A percentile compares a stretch with the other conserved stretches of the same genome.
phyloP scores from a whole-genome alignment of 1,139 yeast species.

The Zygosaccharomyces sapae region DNA sequence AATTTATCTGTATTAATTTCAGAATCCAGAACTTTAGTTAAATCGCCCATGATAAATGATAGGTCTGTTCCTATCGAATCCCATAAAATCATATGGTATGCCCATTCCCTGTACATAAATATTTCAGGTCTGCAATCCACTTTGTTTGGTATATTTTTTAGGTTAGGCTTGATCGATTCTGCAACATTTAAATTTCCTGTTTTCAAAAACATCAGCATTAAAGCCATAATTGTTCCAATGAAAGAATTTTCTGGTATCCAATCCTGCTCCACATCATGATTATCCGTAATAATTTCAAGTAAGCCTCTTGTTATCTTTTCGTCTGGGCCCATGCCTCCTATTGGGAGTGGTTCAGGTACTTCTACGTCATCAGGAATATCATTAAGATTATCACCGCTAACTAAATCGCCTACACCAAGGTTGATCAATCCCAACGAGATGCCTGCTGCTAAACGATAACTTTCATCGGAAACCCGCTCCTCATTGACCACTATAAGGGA shows the following conservation, averaged over 20 bases:
- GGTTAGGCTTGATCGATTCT: constrained; percentile 16
- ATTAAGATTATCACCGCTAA: not conserved
- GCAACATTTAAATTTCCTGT: constrained; percentile 63
- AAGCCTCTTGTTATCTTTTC: constrained; percentile 66
- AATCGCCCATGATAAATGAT: constrained; percentile 52
- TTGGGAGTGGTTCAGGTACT: constrained; percentile 5
- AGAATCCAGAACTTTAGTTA: constrained; percentile 28
- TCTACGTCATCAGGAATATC: constrained; percentile 9
- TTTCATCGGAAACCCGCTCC: constrained; percentile 54
- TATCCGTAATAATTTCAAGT: constrained; percentile 54
- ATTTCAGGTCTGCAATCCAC: constrained; percentile 74
- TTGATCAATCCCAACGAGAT: constrained; percentile 84
- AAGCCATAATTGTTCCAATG: constrained; percentile 76
- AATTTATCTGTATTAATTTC: constrained; percentile 58
- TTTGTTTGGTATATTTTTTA: constrained; percentile 29
- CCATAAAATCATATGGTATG: constrained; percentile 78
- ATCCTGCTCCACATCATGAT: constrained; percentile 65
- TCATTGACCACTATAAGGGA: constrained; percentile 58
- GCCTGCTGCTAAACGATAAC: constrained; percentile 86
- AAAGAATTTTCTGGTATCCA: constrained; percentile 69
- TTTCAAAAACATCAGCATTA: constrained; percentile 68
- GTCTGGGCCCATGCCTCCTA: constrained; percentile 39
- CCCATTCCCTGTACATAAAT: constrained; percentile 62
- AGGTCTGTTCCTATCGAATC: constrained; percentile 48
- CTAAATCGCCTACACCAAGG: constrained; percentile 58